phyloP scores from a whole-genome alignment of 192 early-diverging fungal species.

The Jimgerdemannia flammicorona region DNA sequence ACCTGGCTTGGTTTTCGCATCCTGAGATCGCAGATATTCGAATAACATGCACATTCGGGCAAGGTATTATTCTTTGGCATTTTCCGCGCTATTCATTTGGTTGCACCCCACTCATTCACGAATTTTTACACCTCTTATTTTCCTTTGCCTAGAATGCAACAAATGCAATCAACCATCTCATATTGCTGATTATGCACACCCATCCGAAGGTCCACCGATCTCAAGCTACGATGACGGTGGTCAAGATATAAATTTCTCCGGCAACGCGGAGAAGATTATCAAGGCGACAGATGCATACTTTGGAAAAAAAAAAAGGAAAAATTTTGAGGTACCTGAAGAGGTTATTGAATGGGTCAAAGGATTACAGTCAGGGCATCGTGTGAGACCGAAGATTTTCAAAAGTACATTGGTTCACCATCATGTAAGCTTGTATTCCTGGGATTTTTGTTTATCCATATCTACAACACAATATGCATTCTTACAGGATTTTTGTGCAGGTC shows the following conservation, averaged over 20 bases:
- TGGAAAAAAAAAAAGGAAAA: background rate
- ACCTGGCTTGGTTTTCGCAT: background rate
- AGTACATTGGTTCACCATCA: no score
- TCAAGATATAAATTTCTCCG: background rate
- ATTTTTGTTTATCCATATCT: no score
- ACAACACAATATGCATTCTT: no score
- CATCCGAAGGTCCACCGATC: background rate
- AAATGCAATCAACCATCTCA: background rate
- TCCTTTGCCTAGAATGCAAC: background rate
- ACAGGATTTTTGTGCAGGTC: no score
- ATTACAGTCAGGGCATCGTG: no score
- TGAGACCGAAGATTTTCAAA: no score
- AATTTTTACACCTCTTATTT: background rate
- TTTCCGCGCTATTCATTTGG: background rate
- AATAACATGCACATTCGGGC: background rate
- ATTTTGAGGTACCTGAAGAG: no score
- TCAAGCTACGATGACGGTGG: background rate
- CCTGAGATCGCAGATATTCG: background rate
- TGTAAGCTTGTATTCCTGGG: no score
- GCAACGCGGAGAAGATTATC: no score
- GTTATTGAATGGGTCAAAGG: no score
- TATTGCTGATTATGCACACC: background rate
- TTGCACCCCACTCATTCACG: no score
- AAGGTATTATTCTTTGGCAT: background rate
- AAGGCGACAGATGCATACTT: background rate